Conservation (phyloP, 345 rosid genomes). For the Lumnitzera racemosa region DNA sequence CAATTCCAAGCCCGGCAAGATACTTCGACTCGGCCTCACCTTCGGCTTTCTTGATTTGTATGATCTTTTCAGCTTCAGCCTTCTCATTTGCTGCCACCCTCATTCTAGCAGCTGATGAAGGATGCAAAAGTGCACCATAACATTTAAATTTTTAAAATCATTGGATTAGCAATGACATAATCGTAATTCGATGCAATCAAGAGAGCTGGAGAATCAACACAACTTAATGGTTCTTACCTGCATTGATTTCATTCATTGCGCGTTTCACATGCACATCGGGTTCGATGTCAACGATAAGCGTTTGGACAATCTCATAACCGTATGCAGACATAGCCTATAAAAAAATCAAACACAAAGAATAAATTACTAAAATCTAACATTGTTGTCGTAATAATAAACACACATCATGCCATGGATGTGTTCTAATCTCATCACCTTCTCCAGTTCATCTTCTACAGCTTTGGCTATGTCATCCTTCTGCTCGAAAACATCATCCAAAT, state of each 20-base stretch:
- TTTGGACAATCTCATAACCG: conserved; percentile 3
- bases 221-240: not conserved
- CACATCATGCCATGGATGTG: not conserved
- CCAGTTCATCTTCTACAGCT: conserved; percentile 13
- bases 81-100: conserved; percentile 7
- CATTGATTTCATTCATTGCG: conserved; percentile 10
- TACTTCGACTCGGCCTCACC: conserved; percentile 7
- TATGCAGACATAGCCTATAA: conserved; percentile 7
- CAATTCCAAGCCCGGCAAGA: conserved; percentile 7
- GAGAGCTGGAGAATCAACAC: not conserved
- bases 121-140: not conserved
- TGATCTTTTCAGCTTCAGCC: conserved; percentile 5
- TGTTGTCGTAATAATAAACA: not conserved
- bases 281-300: conserved; percentile 3
- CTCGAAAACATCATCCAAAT: conserved; percentile 10
- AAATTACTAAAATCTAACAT: not conserved
- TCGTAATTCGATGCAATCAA: too few species aligned
- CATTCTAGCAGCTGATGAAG: conserved; percentile 1
- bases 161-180: too few species aligned
- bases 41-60: conserved; percentile 7
- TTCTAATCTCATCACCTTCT: conserved; percentile 5
- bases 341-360: not conserved
- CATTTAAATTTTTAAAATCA: too few species aligned
- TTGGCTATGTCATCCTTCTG: conserved; percentile 13
- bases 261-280: conserved; percentile 7